Percentiles rank a stretch among this genome's conserved stretches.
Conservation (phyloP, 257 asterid genomes). For the Rauvolfia tetraphylla region DNA sequence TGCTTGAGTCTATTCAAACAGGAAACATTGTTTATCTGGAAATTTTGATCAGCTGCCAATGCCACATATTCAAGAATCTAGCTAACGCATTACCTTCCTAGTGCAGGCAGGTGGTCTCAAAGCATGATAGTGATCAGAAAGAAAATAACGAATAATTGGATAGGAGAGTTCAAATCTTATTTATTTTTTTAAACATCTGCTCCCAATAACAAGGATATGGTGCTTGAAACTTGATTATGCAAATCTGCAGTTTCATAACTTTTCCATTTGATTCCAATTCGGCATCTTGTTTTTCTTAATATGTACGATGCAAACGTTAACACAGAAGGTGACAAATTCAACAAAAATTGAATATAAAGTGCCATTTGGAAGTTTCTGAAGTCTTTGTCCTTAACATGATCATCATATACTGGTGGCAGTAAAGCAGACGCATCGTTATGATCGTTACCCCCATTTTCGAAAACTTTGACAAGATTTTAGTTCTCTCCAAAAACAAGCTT, state of each 20-base stretch:
- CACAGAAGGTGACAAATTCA: constrained; percentile 1
- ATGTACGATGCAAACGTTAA: not conserved
- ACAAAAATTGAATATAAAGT: not conserved
- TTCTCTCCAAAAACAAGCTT: not conserved
- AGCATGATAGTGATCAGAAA: not conserved
- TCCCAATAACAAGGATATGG: not conserved
- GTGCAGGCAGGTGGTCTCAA: not conserved
- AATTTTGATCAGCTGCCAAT: not conserved
- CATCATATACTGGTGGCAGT: not conserved
- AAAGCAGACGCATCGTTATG: not conserved
- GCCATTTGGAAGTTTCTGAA: constrained; percentile 9
- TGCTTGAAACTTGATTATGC: not conserved
- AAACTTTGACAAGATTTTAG: constrained; percentile 2
- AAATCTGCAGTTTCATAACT: not conserved
- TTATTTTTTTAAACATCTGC: not conserved
- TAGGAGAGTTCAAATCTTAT: not conserved
- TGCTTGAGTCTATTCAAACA: no score
- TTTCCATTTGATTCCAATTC: not conserved
- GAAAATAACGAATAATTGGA: not conserved
- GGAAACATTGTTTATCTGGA: not conserved
- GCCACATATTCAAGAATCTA: not conserved
- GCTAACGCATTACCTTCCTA: not conserved
- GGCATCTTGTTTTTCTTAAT: not conserved
- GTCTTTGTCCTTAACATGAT: not conserved
- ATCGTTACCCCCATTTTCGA: not conserved